Conservation (phyloP, 805 yeast species). For the Yamadazyma paraphyllophila region DNA sequence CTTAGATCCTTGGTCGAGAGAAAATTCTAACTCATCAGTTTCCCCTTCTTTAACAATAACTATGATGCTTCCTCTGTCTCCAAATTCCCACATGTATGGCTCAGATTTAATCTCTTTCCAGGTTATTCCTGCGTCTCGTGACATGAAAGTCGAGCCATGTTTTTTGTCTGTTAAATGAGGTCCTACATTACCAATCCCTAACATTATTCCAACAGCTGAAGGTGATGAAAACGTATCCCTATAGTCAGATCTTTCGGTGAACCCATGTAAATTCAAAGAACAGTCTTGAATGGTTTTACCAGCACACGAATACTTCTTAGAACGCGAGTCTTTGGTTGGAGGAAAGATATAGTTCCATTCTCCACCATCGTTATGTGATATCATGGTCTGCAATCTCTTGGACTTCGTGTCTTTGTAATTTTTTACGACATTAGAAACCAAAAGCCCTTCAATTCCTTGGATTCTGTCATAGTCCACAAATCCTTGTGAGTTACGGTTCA, state of each 20-base stretch:
- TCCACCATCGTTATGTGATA: constrained; percentile 89
- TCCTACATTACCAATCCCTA: constrained; percentile 96
- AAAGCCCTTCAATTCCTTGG: constrained; percentile 81
- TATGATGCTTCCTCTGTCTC: constrained; percentile 88
- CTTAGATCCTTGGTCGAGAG: constrained; percentile 74
- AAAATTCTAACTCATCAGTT: constrained; percentile 60
- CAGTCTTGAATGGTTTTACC: constrained; percentile 56
- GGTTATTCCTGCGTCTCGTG: constrained; percentile 86
- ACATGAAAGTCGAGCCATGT: constrained; percentile 63
- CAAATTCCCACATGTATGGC: constrained; percentile 88
- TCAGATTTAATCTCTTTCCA: constrained; percentile 83
- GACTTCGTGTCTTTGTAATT: constrained; percentile 40
- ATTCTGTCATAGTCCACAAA: constrained; percentile 87
- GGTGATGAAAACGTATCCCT: constrained; percentile 86
- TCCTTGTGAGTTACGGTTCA: constrained; percentile 71
- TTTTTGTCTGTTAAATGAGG: constrained; percentile 46
- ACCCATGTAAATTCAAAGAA: constrained; percentile 84
- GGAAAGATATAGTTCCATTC: constrained; percentile 75
- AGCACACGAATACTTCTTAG: constrained; percentile 53
- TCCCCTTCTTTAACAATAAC: constrained; percentile 64
- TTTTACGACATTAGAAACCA: constrained; percentile 66
- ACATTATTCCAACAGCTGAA: constrained; percentile 83
- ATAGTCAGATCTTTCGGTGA: constrained; percentile 78
- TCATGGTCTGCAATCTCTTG: constrained; percentile 65
- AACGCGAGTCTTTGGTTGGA: constrained; percentile 62